Base-by-base conservation (phyloP, 2,329 filamentous ascomycete species). In the Venturia asperata region DNA sequence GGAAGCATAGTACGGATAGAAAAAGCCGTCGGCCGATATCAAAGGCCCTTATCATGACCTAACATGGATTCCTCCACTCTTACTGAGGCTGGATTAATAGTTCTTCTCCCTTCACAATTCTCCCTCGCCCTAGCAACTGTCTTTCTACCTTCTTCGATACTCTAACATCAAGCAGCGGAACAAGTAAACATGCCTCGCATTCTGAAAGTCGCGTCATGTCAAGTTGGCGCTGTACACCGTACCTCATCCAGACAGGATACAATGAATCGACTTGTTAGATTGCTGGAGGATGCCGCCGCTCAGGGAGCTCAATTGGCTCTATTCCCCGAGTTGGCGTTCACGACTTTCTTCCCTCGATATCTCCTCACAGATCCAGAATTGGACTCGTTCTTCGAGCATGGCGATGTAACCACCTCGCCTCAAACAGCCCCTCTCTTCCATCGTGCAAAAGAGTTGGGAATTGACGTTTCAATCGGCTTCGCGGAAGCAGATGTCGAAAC, bases 261-360 rank as follows among this genome's bases (percentile, higher is more conserved):
- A 3, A 68, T 84, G 37, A 64, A 70, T 1, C 79, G 82, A 10
- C 80, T 84, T 76, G 69, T 82, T 49, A 69, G 68, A 15, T 75
- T 83, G n/a, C 77, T 84, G 30, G 72, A 78, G 30, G 70, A 76
- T 17, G 81, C 81, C 15, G 75, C 76, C 0, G 65, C 70, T 4
- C 70, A 79, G 66, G 74, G 76, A 21, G 81, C 78, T 21, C 75
- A 79, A 66, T 67, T 83, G 0, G 77, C 83, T 17, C 76, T 83
- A 9, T 84, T 81, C 67, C 82, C 81, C 1, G 82, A 84, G 69
- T 76, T 78, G 30, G 78, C 81, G 13, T 78, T 83, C 39, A 83
- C 81, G 1, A 83, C 81, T 0, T 84, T 84, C 74, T 84, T 83
- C 69, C 81, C 82, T 0, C 77, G 79, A 10, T 76, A 80, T 67